Percentiles rank a stretch among this genome's conserved stretches.
These are phyloP conservation scores for Ananas comosus DNA, from an alignment of 176 grass and related monocot genomes.

Conservation along the genomic window DNA sequence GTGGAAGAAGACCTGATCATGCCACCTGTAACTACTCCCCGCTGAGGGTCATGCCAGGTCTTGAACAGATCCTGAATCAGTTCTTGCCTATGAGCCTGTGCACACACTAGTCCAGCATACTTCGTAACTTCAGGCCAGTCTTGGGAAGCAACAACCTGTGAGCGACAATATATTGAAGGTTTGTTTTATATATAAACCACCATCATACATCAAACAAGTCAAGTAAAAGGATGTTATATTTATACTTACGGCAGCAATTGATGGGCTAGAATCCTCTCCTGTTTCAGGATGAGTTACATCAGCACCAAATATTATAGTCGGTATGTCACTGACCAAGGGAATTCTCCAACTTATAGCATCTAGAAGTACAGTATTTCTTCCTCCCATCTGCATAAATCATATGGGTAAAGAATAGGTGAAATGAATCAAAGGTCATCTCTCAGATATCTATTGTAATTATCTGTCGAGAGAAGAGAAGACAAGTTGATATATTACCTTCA, in stretches of 20 bases:
- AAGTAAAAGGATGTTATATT: constrained; percentile 1
- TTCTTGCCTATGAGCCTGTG: constrained; percentile 62
- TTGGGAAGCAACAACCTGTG: constrained; percentile 70
- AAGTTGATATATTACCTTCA: constrained; percentile 59
- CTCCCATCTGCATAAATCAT: constrained; percentile 72
- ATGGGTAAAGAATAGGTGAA: constrained; percentile 2
- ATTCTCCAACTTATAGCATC: constrained; percentile 98
- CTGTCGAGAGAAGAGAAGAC: not conserved
- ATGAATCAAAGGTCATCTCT: not conserved
- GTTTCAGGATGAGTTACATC: constrained; percentile 99
- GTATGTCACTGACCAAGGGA: constrained; percentile 97
- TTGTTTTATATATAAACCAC: constrained; percentile 9
- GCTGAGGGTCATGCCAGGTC: constrained; percentile 96
- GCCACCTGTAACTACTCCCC: constrained; percentile 63
- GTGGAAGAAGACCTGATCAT: constrained; percentile 55
- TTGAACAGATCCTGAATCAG: constrained; percentile 92
- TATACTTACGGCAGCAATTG: constrained; percentile 84
- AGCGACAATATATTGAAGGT: not conserved
- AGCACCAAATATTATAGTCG: constrained; percentile 98
- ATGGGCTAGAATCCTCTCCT: constrained; percentile 92
- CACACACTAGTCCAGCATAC: constrained; percentile 63
- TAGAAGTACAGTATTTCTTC: constrained; percentile 91
- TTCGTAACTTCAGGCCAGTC: constrained; percentile 77
- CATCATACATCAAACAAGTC: not conserved
- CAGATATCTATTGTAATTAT: not conserved